Evolutionary conservation across 768 basidiomycete species (phyloP).

Genomic region (Pisolithus albus): DNA sequence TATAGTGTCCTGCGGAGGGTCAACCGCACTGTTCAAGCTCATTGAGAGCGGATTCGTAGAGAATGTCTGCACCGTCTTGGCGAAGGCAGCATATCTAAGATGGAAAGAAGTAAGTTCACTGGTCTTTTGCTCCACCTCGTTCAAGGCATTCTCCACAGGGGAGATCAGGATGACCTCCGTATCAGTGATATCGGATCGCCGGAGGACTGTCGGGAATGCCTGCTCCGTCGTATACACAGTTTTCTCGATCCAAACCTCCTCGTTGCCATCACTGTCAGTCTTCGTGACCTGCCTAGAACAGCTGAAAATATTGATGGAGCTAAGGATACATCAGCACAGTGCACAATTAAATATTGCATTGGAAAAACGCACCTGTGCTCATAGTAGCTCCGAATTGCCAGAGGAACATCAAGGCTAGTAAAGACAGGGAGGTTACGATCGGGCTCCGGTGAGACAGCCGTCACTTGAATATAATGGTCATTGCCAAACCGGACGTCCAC

Average conservation of each 20-base stretch:
- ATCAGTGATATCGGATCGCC: constrained; percentile 79
- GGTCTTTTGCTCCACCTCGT: constrained; percentile 75
- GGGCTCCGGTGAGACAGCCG: constrained; percentile 78
- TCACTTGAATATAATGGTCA: constrained; percentile 86
- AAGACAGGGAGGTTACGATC: constrained; percentile 73
- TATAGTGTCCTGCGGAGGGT: constrained; percentile 70
- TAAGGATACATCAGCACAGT: constrained; percentile 24
- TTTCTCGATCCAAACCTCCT: constrained; percentile 86
- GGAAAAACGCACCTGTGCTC: constrained; percentile 60
- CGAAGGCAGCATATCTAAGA: constrained; percentile 66
- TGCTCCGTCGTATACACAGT: constrained; percentile 83
- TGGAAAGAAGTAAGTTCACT: constrained; percentile 67
- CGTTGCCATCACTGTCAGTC: constrained; percentile 52
- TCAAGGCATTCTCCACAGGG: constrained; percentile 76
- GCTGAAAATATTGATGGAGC: constrained; percentile 80
- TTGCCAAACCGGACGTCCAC: constrained; percentile 73
- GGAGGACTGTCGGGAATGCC: constrained; percentile 84
- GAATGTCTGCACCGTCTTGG: constrained; percentile 65
- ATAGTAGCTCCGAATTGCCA: constrained; percentile 77
- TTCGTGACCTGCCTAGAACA: constrained; percentile 65
- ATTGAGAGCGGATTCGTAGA: constrained; percentile 80
- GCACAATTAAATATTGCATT: background rate
- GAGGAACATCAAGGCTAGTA: constrained; percentile 75
- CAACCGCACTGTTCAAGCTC: constrained; percentile 81
- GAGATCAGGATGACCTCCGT: constrained; percentile 70